Conservation (phyloP, 2,329 filamentous ascomycete genomes). For the Clarireedia homoeocarpa region DNA sequence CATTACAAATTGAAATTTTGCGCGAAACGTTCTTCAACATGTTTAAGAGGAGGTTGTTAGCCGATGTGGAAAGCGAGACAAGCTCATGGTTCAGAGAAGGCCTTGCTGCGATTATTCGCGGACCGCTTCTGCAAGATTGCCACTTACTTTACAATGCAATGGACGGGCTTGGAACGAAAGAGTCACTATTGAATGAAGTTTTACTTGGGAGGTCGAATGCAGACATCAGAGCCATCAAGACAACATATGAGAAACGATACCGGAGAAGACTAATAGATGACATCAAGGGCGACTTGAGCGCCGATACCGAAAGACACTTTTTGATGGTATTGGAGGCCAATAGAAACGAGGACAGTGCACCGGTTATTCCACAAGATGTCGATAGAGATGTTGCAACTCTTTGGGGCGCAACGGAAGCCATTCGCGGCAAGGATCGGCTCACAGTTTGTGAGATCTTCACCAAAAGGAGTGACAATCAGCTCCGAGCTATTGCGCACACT, state of each 20-base stretch:
- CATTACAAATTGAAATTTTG: slow-evolving; percentile 65
- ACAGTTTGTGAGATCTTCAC: slow-evolving; percentile 73
- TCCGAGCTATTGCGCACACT: slow-evolving; percentile 69
- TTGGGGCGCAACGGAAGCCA: slow-evolving; percentile 69
- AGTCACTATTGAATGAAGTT: slow-evolving; percentile 77
- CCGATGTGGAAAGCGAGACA: slow-evolving; percentile 72
- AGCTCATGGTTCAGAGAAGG: slow-evolving; percentile 66
- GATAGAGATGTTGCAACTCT: slow-evolving; percentile 68
- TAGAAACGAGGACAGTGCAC: slow-evolving; percentile 69
- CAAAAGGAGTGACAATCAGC: slow-evolving; percentile 69
- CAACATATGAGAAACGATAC: slow-evolving; percentile 63
- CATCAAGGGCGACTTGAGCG: slow-evolving; percentile 70
- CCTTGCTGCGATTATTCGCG: slow-evolving; percentile 66
- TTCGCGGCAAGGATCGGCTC: slow-evolving; percentile 58
- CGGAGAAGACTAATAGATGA: slow-evolving; percentile 59
- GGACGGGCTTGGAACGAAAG: slow-evolving; percentile 77
- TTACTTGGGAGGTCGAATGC: slow-evolving; percentile 78
- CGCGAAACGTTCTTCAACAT: slow-evolving; percentile 57
- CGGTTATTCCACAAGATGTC: slow-evolving; percentile 63
- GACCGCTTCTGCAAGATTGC: slow-evolving; percentile 72
- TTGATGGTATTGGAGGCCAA: slow-evolving; percentile 68
- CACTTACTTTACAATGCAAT: slow-evolving; percentile 64
- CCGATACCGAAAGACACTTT: slow-evolving; percentile 83
- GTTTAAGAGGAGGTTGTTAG: slow-evolving; percentile 60
- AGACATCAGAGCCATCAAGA: slow-evolving; percentile 80